These are phyloP conservation scores for Paramecium octaurelia DNA, from an alignment of 73 alveolate species.

Conservation along the genomic window DNA sequence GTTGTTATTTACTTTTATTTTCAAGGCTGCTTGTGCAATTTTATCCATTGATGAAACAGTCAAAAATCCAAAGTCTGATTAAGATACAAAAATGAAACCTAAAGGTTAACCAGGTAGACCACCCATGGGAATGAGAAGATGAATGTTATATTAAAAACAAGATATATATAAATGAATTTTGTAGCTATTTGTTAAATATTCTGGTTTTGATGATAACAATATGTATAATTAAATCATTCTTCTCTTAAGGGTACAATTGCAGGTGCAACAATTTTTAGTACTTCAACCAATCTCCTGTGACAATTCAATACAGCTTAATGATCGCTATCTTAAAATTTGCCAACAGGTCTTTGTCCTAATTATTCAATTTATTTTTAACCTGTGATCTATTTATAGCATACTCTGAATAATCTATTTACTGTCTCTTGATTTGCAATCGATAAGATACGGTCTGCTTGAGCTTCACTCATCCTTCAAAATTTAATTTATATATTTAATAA, in stretches of 20 bases:
- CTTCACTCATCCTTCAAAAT: conserved; percentile 1
- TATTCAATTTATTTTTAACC: neutral
- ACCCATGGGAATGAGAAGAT: conserved; percentile 51
- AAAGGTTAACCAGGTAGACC: conserved; percentile 50
- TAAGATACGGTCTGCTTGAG: neutral
- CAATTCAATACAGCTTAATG: conserved; percentile 19
- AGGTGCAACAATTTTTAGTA: conserved; percentile 19
- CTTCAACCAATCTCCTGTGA: neutral
- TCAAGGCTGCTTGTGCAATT: conserved; percentile 92
- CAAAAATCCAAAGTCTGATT: conserved; percentile 82
- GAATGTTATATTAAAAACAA: neutral
- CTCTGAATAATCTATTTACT: conserved; percentile 38
- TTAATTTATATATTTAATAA: conserved; percentile 12
- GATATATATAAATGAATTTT: neutral
- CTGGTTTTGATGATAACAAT: neutral
- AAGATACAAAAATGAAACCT: conserved; percentile 53
- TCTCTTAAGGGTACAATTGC: neutral
- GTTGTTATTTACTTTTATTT: neutral
- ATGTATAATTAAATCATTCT: neutral
- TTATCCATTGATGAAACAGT: conserved; percentile 95
- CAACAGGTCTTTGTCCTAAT: conserved; percentile 27
- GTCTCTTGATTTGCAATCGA: neutral
- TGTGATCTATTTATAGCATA: conserved; percentile 17
- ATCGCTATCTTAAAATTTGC: conserved; percentile 4
- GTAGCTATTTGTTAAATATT: neutral